phyloP scores from a whole-genome alignment of 2,329 filamentous ascomycete species.

The Ophiocordyceps camponoti-rufipedis region DNA sequence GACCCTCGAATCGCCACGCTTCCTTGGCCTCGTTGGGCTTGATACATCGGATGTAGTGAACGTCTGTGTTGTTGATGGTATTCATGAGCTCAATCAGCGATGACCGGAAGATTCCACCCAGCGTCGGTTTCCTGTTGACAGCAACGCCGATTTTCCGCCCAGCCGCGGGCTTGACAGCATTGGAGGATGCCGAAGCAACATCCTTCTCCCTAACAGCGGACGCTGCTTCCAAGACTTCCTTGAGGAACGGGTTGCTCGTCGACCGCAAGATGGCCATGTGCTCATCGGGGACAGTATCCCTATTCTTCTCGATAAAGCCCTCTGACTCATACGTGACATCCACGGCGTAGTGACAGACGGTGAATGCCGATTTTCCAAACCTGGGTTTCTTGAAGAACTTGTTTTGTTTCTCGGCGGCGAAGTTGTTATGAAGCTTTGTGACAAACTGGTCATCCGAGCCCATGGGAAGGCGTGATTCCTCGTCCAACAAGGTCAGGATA shows the following conservation, averaged over 20 bases:
- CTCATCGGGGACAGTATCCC: conserved; percentile 95
- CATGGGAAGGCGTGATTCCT: conserved; percentile 93
- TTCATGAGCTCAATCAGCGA: conserved; percentile 95
- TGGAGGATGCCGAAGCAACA: conserved; percentile 39
- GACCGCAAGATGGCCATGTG: conserved; percentile 83
- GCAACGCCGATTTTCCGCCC: conserved; percentile 81
- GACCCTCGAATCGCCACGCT: conserved; percentile 94
- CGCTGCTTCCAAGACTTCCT: conserved; percentile 69
- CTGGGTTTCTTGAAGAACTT: conserved; percentile 97
- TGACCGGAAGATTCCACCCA: conserved; percentile 97
- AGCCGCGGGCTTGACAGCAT: conserved; percentile 61
- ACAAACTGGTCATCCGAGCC: conserved; percentile 95
- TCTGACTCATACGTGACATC: conserved; percentile 98
- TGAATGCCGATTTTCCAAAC: conserved; percentile 94
- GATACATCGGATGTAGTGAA: conserved; percentile 97
- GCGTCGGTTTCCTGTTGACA: conserved; percentile 87
- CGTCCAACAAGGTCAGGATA: conserved; percentile 78
- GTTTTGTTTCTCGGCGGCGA: conserved; percentile 74
- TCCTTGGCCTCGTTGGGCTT: conserved; percentile 97
- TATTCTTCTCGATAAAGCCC: conserved; percentile 98
- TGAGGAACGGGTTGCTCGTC: conserved; percentile 72
- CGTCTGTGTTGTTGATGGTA: conserved; percentile 94
- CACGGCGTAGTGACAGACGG: conserved; percentile 93
- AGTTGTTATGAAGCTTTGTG: conserved; percentile 90
- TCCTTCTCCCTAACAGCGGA: conserved; percentile 84